Conservation (phyloP, 345 rosid genomes). For the Ricinus communis region DNA sequence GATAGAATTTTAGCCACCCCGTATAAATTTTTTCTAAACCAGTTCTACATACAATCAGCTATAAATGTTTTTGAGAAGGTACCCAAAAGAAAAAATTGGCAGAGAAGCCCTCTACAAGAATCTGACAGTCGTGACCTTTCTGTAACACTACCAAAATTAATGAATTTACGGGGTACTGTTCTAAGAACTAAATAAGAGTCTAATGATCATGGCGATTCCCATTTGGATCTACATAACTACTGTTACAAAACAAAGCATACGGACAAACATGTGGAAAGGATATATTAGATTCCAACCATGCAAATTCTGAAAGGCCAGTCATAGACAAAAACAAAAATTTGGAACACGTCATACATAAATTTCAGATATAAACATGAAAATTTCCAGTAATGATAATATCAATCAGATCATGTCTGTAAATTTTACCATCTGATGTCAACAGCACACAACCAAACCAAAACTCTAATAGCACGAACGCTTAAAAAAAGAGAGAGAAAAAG, state of each 20-base stretch:
- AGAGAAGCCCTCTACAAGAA: no score
- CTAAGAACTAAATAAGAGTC: neutral
- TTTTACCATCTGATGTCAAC: neutral
- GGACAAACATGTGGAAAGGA: neutral
- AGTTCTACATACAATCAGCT: no score
- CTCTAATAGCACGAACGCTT: neutral
- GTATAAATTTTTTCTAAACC: no score
- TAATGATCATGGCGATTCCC: neutral
- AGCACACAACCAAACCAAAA: neutral
- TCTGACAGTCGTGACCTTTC: no score
- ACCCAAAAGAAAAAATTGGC: no score
- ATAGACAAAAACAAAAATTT: neutral
- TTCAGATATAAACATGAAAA: neutral
- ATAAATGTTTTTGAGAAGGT: no score
- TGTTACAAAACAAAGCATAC: neutral
- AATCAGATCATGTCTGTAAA: neutral
- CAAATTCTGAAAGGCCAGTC: neutral
- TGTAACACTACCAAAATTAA: no score
- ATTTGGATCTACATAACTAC: neutral
- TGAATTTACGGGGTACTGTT: no score
- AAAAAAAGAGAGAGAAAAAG: neutral
- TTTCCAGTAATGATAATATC: neutral
- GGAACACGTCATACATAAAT: neutral
- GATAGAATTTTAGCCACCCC: neutral
- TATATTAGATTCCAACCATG: slow-evolving; percentile 1